Evolutionary conservation across 768 basidiomycete species (phyloP).

Genomic region (Dictyophora rubrovolvata): DNA sequence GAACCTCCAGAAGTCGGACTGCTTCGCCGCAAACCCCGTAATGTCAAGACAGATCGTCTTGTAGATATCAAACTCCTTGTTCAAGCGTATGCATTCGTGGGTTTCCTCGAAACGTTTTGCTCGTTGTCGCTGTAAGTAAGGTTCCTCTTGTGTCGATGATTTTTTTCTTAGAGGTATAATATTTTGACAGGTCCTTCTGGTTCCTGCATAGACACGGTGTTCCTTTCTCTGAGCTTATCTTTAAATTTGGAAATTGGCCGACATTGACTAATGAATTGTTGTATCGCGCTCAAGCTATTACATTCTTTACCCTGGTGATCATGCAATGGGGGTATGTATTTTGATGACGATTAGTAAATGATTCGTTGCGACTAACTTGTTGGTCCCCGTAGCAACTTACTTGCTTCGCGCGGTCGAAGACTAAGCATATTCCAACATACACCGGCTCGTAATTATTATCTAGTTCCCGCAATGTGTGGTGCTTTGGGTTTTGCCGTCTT

Average conservation of each 20-base stretch:
- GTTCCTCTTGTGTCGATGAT: conserved; percentile 5
- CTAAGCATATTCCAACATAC: conserved; percentile 47
- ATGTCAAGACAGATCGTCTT: conserved; percentile 45
- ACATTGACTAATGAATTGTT: conserved; percentile 30
- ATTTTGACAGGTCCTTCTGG: conserved; percentile 28
- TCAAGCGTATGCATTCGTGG: conserved; percentile 52
- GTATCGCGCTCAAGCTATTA: conserved; percentile 42
- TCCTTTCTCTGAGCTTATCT: conserved; percentile 35
- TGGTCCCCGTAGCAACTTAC: conserved; percentile 26
- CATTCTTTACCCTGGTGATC: conserved; percentile 40
- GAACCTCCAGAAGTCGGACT: conserved; percentile 56
- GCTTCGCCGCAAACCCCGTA: conserved; percentile 42
- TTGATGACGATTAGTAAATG: not conserved
- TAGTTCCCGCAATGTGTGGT: conserved; percentile 35
- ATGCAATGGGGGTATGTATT: conserved; percentile 42
- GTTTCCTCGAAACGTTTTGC: conserved; percentile 35
- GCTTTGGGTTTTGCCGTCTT: conserved; percentile 36
- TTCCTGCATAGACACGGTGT: conserved; percentile 35
- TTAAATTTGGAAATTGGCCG: conserved; percentile 37
- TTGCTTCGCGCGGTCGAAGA: conserved; percentile 44
- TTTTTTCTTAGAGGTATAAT: not conserved
- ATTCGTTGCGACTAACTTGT: not conserved
- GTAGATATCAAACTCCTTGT: conserved; percentile 42
- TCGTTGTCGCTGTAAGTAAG: conserved; percentile 37
- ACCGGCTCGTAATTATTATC: conserved; percentile 35